phyloP scores from a whole-genome alignment of 345 rosid genomes.

The Noccaea caerulescens region DNA sequence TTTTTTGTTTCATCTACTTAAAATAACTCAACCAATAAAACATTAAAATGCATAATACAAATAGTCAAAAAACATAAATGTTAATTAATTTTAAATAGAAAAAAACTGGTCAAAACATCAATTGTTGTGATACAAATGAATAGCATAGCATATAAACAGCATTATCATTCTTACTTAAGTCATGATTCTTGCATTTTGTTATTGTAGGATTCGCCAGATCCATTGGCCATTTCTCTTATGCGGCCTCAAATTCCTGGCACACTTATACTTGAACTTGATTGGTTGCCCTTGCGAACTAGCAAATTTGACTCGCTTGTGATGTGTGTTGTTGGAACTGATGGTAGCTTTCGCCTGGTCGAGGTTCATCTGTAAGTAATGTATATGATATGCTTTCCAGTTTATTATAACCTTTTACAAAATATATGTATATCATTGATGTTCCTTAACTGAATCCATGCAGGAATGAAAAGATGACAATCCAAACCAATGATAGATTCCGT shows the following conservation, averaged over 20 bases:
- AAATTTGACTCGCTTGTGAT: slow-evolving; percentile 72
- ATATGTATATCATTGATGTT: slow-evolving; percentile 14
- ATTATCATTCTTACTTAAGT: background rate
- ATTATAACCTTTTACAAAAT: slow-evolving; percentile 7
- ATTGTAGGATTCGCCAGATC: slow-evolving; percentile 81
- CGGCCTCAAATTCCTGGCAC: slow-evolving; percentile 91
- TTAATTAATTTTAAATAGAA: too few species aligned
- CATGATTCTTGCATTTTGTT: slow-evolving; percentile 1
- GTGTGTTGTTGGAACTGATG: slow-evolving; percentile 88
- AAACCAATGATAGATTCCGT: slow-evolving; percentile 68
- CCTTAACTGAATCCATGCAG: slow-evolving; percentile 46
- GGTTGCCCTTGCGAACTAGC: slow-evolving; percentile 72
- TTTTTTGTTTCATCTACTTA: too few species aligned
- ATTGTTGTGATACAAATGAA: too few species aligned
- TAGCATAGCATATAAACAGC: background rate
- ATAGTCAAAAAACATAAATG: too few species aligned
- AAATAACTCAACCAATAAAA: too few species aligned
- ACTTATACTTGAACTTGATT: slow-evolving; percentile 82
- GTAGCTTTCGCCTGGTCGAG: slow-evolving; percentile 86
- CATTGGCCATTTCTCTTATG: slow-evolving; percentile 79
- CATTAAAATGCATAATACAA: too few species aligned
- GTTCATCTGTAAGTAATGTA: slow-evolving; percentile 63
- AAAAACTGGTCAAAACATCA: too few species aligned
- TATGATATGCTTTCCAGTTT: too few species aligned
- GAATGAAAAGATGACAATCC: slow-evolving; percentile 55